Evolutionary conservation across 2,329 filamentous ascomycete species (phyloP).

Genomic region (Pestalotiopsis fici): DNA sequence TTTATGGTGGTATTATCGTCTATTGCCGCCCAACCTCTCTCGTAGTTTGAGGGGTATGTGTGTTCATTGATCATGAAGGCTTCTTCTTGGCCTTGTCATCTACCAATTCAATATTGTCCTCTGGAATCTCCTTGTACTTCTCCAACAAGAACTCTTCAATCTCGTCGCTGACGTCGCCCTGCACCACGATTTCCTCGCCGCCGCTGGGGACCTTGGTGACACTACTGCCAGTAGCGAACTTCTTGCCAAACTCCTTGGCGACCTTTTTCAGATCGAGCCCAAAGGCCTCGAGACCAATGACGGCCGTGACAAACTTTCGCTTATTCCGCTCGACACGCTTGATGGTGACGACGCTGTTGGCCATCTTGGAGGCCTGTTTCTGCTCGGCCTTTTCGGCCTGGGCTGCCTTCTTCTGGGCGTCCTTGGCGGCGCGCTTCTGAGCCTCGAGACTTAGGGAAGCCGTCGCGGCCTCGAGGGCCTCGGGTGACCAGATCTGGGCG

Average conservation of each 20-base stretch:
- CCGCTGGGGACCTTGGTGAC: slow-evolving; percentile 87
- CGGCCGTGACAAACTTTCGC: slow-evolving; percentile 91
- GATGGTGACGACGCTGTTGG: slow-evolving; percentile 81
- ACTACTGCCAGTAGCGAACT: slow-evolving; percentile 91
- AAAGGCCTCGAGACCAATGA: slow-evolving; percentile 88
- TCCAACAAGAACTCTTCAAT: slow-evolving; percentile 89
- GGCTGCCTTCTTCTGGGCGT: slow-evolving; percentile 94
- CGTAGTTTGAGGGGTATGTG: not conserved
- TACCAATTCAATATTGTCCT: slow-evolving; percentile 91
- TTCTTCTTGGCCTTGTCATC: slow-evolving; percentile 90
- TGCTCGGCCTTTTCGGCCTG: slow-evolving; percentile 88
- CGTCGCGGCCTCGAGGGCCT: slow-evolving; percentile 81
- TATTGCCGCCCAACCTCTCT: not conserved
- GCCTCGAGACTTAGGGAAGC: slow-evolving; percentile 86
- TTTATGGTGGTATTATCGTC: not conserved
- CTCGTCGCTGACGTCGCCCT: slow-evolving; percentile 95
- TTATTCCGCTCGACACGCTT: slow-evolving; percentile 99
- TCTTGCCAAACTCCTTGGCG: slow-evolving; percentile 96
- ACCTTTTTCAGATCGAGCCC: slow-evolving; percentile 93
- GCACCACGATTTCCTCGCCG: slow-evolving; percentile 95
- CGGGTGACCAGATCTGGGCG: slow-evolving; percentile 81
- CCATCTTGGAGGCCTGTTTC: slow-evolving; percentile 80
- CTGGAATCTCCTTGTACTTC: slow-evolving; percentile 86
- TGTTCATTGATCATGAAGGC: slow-evolving; percentile 17
- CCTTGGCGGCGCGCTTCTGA: slow-evolving; percentile 92